Evolutionary conservation across 169 alveolate species (phyloP).

Genomic region (Eimeria sp.): DNA sequence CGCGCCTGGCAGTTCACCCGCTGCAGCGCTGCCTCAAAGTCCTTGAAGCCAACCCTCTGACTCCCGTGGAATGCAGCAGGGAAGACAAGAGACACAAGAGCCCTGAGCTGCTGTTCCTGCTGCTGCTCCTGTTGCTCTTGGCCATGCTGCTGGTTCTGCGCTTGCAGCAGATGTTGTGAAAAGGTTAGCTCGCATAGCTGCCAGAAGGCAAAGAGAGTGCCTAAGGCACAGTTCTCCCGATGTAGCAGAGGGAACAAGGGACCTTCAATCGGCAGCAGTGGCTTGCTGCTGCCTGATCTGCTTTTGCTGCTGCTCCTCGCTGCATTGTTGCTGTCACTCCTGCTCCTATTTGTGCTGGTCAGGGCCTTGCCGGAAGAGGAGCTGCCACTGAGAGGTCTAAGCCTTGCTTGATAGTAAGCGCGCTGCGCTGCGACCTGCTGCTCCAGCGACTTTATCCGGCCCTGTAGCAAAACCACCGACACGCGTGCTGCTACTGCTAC

Average conservation of each 20-base stretch:
- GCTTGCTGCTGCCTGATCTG: constrained; percentile 1
- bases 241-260: constrained; percentile 71
- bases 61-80: constrained; percentile 48
- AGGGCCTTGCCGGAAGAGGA: constrained; percentile 11
- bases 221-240: constrained; percentile 61
- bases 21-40: constrained; percentile 41
- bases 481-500: not conserved
- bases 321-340: constrained; percentile 7
- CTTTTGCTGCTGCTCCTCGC: not conserved
- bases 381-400: constrained; percentile 19
- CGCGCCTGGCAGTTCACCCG: constrained; percentile 73
- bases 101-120: constrained; percentile 61
- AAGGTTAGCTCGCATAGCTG: constrained; percentile 46
- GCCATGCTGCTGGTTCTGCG: constrained; percentile 12
- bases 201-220: constrained; percentile 79
- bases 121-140: constrained; percentile 49
- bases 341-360: constrained; percentile 39
- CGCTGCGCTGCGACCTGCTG: constrained; percentile 68
- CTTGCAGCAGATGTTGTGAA: not conserved
- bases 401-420: constrained; percentile 59
- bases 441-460: constrained; percentile 72
- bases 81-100: constrained; percentile 63
- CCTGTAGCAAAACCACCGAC: constrained; percentile 32
- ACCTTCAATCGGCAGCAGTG: not conserved
- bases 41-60: constrained; percentile 36